These are phyloP conservation scores for Macrolepiota albuminosa DNA, from an alignment of 768 basidiomycete genomes.

Conservation along the genomic window DNA sequence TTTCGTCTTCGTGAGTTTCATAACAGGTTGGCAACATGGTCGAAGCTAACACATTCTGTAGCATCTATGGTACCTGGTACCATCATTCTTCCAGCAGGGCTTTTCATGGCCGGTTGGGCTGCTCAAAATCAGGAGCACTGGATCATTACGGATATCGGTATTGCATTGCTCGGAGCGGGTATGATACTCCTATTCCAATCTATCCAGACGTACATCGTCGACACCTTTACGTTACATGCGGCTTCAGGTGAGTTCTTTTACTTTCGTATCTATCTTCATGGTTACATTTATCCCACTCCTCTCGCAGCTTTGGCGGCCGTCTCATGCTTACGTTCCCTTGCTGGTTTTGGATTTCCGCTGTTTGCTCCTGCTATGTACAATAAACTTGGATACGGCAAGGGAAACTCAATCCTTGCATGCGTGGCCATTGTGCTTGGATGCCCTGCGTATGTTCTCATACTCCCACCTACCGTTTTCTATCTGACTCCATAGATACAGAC, in stretches of 20 bases:
- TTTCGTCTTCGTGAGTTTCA: constrained; percentile 40
- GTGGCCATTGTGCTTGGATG: constrained; percentile 56
- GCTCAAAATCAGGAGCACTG: constrained; percentile 55
- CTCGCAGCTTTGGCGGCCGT: constrained; percentile 57
- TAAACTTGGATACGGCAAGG: constrained; percentile 64
- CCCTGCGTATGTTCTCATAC: constrained; percentile 40
- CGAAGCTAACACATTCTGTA: constrained; percentile 18
- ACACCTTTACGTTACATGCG: constrained; percentile 60
- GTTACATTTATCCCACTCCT: background rate
- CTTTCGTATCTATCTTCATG: background rate
- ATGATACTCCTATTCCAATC: constrained; percentile 56
- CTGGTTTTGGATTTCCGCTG: constrained; percentile 75
- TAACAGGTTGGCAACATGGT: background rate
- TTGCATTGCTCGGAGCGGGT: constrained; percentile 50
- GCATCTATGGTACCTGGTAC: constrained; percentile 58
- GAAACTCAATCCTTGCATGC: constrained; percentile 59
- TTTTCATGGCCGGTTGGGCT: constrained; percentile 70
- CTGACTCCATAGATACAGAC: constrained; percentile 17
- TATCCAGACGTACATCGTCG: constrained; percentile 66
- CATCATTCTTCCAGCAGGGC: constrained; percentile 56
- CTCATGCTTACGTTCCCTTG: constrained; percentile 55
- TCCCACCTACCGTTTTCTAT: too few species aligned
- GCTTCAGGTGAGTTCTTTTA: constrained; percentile 45
- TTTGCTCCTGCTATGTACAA: constrained; percentile 69
- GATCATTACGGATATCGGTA: constrained; percentile 68